A percentile compares a stretch with the other conserved stretches of the same genome.
These are phyloP conservation scores for Sarocladium brachiariae DNA, from an alignment of 2,329 filamentous ascomycete species.

Conservation along the genomic window DNA sequence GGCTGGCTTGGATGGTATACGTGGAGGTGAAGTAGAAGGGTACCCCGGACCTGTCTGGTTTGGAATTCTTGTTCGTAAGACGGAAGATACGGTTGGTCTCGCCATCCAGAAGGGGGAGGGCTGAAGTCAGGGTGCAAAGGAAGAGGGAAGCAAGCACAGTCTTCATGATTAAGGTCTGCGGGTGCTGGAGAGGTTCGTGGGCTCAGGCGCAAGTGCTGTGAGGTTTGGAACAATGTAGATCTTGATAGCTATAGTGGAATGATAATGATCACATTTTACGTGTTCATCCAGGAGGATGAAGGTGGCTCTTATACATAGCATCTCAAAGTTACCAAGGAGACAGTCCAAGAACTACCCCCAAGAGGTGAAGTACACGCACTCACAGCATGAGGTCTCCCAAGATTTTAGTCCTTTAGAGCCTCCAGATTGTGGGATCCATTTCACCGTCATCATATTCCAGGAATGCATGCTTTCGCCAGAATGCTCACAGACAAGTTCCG, in stretches of 20 bases:
- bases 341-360: too few species aligned
- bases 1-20: constrained; percentile 39
- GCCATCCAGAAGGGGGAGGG: constrained; percentile 17
- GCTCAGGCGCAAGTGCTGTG: not conserved
- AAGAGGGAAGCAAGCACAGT: constrained; percentile 15
- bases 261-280: too few species aligned
- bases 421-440: too few species aligned
- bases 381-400: too few species aligned
- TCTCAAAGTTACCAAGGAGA: too few species aligned
- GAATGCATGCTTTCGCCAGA: too few species aligned
- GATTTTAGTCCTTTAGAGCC: too few species aligned
- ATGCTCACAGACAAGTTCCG: too few species aligned
- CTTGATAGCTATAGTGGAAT: too few species aligned
- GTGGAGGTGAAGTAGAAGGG: constrained; percentile 40
- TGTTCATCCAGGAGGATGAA: constrained; percentile 5
- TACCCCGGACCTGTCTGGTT: constrained; percentile 4
- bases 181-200: not conserved
- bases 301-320: constrained; percentile 8
- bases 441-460: too few species aligned
- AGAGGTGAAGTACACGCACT: too few species aligned
- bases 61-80: not conserved
- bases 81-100: constrained; percentile 10
- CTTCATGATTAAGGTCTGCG: constrained; percentile 20
- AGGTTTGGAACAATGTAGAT: too few species aligned
- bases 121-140: constrained; percentile 17